Evolutionary conservation across 345 rosid species (phyloP).

Genomic region (Eucalyptus melliodora): DNA sequence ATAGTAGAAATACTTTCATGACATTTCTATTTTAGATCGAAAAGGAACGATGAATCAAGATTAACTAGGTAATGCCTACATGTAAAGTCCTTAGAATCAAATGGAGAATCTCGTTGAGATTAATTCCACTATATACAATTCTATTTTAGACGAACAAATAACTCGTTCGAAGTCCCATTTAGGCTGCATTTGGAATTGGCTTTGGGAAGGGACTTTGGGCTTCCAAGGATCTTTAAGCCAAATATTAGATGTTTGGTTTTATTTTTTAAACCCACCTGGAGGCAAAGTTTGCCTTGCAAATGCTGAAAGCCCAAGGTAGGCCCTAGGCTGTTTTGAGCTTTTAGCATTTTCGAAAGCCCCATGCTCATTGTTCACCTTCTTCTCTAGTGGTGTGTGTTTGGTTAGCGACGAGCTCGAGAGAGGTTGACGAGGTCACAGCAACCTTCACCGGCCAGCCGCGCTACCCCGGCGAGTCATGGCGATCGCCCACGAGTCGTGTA

Average conservation of each 20-base stretch:
- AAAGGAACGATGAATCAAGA: not conserved
- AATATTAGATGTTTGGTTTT: no score
- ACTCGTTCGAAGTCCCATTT: not conserved
- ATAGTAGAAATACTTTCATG: not conserved
- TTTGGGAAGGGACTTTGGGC: no score
- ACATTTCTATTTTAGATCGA: no score
- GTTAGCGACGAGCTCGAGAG: no score
- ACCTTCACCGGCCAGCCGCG: fast-evolving
- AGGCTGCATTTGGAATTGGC: no score
- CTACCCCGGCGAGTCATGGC: fast-evolving
- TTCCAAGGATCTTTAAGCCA: no score
- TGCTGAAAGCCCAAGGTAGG: no score
- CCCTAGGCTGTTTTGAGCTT: fast-evolving
- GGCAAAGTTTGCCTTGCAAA: no score
- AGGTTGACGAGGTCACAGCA: fast-evolving
- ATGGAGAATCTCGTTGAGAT: not conserved
- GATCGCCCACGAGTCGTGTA: fast-evolving
- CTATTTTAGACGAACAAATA: not conserved
- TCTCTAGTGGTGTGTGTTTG: no score
- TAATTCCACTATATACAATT: not conserved
- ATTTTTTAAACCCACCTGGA: no score
- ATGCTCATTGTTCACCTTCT: fast-evolving
- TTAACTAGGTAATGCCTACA: not conserved
- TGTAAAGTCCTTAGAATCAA: not conserved
- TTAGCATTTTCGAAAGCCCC: no score